phyloP scores from a whole-genome alignment of 257 asterid genomes.

The Nicotiana obtusifolia region DNA sequence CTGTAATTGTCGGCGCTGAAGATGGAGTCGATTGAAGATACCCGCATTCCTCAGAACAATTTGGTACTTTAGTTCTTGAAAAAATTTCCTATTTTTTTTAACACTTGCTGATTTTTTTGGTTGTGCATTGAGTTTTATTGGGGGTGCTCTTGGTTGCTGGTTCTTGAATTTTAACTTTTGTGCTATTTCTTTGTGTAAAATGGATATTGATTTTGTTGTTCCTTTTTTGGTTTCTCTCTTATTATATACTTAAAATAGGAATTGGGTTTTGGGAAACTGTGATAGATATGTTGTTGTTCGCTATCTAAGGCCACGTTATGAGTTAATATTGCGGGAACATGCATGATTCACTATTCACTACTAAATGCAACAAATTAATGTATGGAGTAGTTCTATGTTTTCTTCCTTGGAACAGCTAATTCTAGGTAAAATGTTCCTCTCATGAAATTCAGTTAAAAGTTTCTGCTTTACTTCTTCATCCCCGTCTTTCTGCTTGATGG shows the following conservation, averaged over 20 bases:
- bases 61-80: neutral
- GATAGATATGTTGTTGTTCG: neutral
- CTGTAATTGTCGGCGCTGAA: neutral
- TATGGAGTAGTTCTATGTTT: neutral
- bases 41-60: neutral
- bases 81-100: neutral
- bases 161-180: no score
- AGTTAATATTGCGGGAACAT: neutral
- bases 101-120: neutral
- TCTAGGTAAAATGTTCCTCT: neutral
- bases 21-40: slow-evolving; percentile 8
- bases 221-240: neutral
- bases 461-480: neutral
- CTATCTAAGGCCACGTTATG: neutral
- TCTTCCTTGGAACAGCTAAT: neutral
- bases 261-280: neutral
- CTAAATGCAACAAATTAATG: neutral
- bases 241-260: neutral
- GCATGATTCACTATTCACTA: neutral
- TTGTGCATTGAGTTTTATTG: neutral
- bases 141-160: neutral
- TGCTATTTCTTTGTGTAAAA: neutral
- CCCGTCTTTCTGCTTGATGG: neutral
- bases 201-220: neutral
- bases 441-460: neutral